These are phyloP conservation scores for Trametes sanguinea DNA, from an alignment of 768 basidiomycete species.

Conservation along the genomic window DNA sequence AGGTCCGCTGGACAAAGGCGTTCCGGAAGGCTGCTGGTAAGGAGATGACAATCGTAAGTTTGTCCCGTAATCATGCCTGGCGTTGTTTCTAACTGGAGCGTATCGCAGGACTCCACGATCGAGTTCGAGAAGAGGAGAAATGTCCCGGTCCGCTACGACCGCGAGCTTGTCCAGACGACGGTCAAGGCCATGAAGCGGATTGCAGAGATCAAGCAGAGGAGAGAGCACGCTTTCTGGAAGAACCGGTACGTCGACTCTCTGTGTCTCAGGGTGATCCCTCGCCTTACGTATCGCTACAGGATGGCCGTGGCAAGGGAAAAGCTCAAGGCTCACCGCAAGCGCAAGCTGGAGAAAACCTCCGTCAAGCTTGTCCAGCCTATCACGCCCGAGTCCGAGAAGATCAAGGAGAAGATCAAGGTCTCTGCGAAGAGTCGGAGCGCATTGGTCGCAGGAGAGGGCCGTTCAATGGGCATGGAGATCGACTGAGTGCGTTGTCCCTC, in stretches of 20 bases:
- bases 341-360: slow-evolving; percentile 55
- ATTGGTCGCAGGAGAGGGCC: slow-evolving; percentile 80
- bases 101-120: slow-evolving; percentile 87
- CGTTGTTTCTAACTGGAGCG: slow-evolving; percentile 1
- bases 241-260: slow-evolving; percentile 56
- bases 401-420: slow-evolving; percentile 80
- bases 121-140: slow-evolving; percentile 99
- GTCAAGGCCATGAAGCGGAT: slow-evolving; percentile 96
- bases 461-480: slow-evolving; percentile 90
- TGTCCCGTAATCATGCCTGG: not conserved
- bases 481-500: slow-evolving; percentile 46
- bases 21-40: slow-evolving; percentile 98
- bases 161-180: slow-evolving; percentile 89
- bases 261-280: not conserved
- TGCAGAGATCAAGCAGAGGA: slow-evolving; percentile 84
- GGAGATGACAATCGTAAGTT: slow-evolving; percentile 94
- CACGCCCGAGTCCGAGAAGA: slow-evolving; percentile 46
- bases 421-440: slow-evolving; percentile 64
- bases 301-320: slow-evolving; percentile 85
- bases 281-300: slow-evolving; percentile 40
- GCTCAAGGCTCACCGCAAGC: slow-evolving; percentile 71
- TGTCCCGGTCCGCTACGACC: slow-evolving; percentile 94
- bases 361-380: slow-evolving; percentile 70
- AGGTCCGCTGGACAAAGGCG: slow-evolving; percentile 99
- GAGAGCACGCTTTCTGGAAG: slow-evolving; percentile 97